These are phyloP conservation scores for Aspergillus ostianus DNA, from an alignment of 495 filamentous ascomycete species.

Conservation along the genomic window DNA sequence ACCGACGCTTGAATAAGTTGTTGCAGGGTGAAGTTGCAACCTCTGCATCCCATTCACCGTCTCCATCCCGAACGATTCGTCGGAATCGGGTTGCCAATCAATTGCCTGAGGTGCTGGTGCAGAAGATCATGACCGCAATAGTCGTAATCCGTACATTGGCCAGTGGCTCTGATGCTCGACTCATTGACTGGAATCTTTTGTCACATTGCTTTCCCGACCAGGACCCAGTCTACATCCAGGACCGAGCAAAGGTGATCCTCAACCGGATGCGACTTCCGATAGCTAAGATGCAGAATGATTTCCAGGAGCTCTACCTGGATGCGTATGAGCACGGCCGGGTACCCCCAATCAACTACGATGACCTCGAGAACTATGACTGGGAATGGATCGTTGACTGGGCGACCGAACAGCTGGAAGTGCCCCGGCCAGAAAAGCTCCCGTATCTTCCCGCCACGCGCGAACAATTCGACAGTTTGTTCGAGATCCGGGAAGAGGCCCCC, in stretches of 20 bases:
- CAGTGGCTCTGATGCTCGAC: constrained; percentile 63
- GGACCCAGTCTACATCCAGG: constrained; percentile 54
- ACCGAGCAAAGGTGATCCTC: constrained; percentile 57
- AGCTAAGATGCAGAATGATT: constrained; percentile 68
- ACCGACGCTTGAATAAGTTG: constrained; percentile 1
- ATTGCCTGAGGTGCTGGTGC: constrained; percentile 27
- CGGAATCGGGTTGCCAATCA: constrained; percentile 23
- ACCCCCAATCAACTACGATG: constrained; percentile 66
- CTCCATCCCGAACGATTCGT: constrained; percentile 17
- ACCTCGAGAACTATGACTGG: constrained; percentile 78
- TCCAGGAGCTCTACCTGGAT: constrained; percentile 70
- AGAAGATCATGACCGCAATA: constrained; percentile 62
- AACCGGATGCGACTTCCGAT: constrained; percentile 61
- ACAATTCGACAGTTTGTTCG: constrained; percentile 49
- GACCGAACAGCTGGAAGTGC: constrained; percentile 45
- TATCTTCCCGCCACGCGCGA: constrained; percentile 52
- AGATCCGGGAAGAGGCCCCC: constrained; percentile 43
- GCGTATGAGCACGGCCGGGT: constrained; percentile 72
- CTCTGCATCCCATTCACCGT: not conserved
- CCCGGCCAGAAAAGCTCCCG: constrained; percentile 37
- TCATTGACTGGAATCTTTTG: constrained; percentile 74
- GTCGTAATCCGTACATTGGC: constrained; percentile 69
- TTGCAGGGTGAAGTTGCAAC: constrained; percentile 5
- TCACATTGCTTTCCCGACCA: constrained; percentile 62
- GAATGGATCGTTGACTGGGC: constrained; percentile 72